phyloP scores from a whole-genome alignment of 495 filamentous ascomycete species.

The Penicillium cataractarum region DNA sequence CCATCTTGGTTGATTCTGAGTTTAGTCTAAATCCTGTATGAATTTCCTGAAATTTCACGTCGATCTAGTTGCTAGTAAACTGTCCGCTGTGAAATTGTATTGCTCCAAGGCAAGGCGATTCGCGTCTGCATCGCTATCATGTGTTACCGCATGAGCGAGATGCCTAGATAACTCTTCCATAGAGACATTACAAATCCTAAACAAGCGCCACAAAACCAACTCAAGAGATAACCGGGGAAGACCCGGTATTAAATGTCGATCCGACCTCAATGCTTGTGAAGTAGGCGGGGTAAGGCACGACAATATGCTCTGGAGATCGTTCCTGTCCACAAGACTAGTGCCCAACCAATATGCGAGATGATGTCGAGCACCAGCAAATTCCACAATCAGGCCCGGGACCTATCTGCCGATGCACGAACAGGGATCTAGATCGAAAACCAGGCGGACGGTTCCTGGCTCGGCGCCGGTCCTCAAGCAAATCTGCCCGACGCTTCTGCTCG shows the following conservation, averaged over 20 bases:
- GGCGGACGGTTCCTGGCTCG: conserved; percentile 31
- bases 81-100: background rate
- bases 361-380: conserved; percentile 23
- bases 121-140: background rate
- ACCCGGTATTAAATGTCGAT: background rate
- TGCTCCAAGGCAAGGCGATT: background rate
- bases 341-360: conserved; percentile 30
- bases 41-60: no score
- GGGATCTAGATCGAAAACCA: conserved; percentile 24
- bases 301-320: conserved; percentile 5
- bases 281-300: background rate
- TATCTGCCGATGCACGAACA: conserved; percentile 24
- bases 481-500: conserved; percentile 29
- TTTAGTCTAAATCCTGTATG: no score
- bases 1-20: no score
- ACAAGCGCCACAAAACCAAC: background rate
- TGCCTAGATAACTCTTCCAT: background rate
- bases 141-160: background rate
- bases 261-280: background rate
- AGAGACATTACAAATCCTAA: background rate
- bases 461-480: conserved; percentile 32
- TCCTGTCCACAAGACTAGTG: conserved; percentile 23
- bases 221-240: background rate
- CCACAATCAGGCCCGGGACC: conserved; percentile 18
- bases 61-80: no score